These are phyloP conservation scores for Trichoderma koningiopsis DNA, from an alignment of 2,329 filamentous ascomycete genomes.

Conservation along the genomic window DNA sequence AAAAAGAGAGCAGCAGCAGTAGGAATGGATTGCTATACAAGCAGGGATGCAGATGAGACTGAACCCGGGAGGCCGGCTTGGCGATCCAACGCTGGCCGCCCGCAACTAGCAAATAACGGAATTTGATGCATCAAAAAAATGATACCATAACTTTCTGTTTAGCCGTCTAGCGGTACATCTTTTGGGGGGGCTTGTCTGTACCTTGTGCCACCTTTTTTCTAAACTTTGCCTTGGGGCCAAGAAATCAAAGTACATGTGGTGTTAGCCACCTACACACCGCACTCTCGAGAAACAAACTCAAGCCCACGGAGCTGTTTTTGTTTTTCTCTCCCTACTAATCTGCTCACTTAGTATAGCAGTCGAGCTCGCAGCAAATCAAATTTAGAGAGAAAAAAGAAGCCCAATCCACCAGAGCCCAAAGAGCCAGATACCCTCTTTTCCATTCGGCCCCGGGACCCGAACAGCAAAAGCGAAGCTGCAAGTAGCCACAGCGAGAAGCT, in stretches of 20 bases:
- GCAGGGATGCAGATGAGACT: not conserved
- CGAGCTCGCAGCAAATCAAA: not conserved
- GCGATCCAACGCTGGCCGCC: not conserved
- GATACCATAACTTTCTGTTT: not conserved
- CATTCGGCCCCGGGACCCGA: not conserved
- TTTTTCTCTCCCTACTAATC: not conserved
- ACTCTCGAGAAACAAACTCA: not conserved
- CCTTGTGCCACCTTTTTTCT: not conserved
- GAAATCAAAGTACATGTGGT: not conserved
- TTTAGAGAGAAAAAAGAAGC: not conserved
- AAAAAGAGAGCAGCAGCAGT: not conserved
- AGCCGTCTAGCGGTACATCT: not conserved
- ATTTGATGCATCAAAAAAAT: not conserved
- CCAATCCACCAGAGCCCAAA: not conserved
- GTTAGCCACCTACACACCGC: not conserved
- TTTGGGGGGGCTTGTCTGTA: not conserved
- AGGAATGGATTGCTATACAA: not conserved
- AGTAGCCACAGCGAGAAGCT: not conserved
- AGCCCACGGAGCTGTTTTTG: not conserved
- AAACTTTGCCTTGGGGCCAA: not conserved
- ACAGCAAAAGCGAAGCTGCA: conserved; percentile 3
- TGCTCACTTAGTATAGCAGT: not conserved
- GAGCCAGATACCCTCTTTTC: not conserved
- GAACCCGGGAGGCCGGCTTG: not conserved
- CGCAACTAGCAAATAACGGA: not conserved